These are phyloP conservation scores for Tylopilus vinaceipallidus DNA, from an alignment of 768 basidiomycete species.

Conservation along the genomic window DNA sequence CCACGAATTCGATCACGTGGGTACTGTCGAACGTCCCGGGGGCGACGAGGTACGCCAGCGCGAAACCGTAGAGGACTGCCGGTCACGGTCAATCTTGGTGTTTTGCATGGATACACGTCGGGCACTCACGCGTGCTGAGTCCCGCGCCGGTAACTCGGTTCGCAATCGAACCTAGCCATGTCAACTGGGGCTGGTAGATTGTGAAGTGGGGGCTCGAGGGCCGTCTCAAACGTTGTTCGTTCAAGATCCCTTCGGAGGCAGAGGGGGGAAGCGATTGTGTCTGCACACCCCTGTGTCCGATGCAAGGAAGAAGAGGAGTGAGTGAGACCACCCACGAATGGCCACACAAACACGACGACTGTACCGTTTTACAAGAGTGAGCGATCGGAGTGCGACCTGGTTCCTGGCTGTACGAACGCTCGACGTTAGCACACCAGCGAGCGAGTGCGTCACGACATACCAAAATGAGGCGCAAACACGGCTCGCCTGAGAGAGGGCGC, in stretches of 20 bases:
- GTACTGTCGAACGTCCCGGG: constrained; percentile 79
- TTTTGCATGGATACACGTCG: too few species aligned
- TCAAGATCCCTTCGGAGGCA: constrained; percentile 62
- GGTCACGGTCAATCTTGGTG: too few species aligned
- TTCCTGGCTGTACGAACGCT: constrained; percentile 37
- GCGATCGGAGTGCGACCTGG: constrained; percentile 33
- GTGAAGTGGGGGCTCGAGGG: constrained; percentile 94
- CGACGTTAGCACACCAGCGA: background rate
- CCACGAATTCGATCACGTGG: constrained; percentile 70
- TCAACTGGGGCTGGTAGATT: constrained; percentile 95
- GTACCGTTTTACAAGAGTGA: constrained; percentile 42
- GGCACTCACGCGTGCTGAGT: constrained; percentile 51
- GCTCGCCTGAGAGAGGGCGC: constrained; percentile 54
- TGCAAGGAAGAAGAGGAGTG: background rate
- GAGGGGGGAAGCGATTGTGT: constrained; percentile 64
- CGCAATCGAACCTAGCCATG: constrained; percentile 83
- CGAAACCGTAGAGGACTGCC: constrained; percentile 83
- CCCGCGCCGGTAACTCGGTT: constrained; percentile 85
- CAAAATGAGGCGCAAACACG: constrained; percentile 36
- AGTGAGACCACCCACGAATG: background rate
- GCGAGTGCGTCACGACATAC: constrained; percentile 18
- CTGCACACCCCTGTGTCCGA: constrained; percentile 48
- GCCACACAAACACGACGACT: background rate
- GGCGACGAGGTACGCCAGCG: constrained; percentile 80
- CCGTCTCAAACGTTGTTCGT: constrained; percentile 84